Evolutionary conservation across 352 stramenopile species (phyloP), one percentile per base, ranked within the genome.

Genomic region (Globisporangium okanoganense): DNA sequence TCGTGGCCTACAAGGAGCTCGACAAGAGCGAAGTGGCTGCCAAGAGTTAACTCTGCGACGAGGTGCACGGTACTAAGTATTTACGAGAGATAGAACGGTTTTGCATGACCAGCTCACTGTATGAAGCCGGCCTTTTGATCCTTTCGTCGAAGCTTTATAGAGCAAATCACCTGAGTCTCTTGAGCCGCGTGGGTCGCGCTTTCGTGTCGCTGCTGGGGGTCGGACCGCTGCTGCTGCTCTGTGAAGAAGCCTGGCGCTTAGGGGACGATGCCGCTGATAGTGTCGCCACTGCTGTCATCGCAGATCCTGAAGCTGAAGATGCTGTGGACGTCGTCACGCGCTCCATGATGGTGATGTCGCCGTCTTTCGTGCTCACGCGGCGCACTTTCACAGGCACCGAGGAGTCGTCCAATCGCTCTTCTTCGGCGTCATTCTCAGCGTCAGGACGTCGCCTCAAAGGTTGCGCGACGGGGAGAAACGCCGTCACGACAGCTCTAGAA

Each of bases 181-280:
- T 68, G 29, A 68, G 50, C 5, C 62, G 62, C 36, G 62, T 60
- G n/a, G 62, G 62, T 35, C 62, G 62, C 20, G 40, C 49, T 51
- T 66, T 66, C 35, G 48, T 24, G 8, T 43, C 61, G 36, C 61
- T 66, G 1, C 44, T 33, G 2, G 61, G 44, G 3, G 47, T 58
- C 5, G 36, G 18, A 14, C 12, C 29, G 16, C 36, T 48, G 38
- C 18, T 56, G 59, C 18, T 52, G 47, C 2, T 44, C 25, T 47
- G 35, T 24, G 51, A 25, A 1, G 43, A 25, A 13, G 55, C n/a
- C 35, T 33, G 16, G 41, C 36, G 36, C 27, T 66, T 44, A 8
- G 52, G 44, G 20, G 48, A 51, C 16, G 24, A 5, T 3, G 57
- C 18, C 0, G 24, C 36, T 14, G n/a, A 35, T 48, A 27, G 14